A percentile compares a stretch with the other conserved stretches of the same genome.
Evolutionary conservation across 805 yeast species (phyloP).

Genomic region (Hanseniaspora lindneri): DNA sequence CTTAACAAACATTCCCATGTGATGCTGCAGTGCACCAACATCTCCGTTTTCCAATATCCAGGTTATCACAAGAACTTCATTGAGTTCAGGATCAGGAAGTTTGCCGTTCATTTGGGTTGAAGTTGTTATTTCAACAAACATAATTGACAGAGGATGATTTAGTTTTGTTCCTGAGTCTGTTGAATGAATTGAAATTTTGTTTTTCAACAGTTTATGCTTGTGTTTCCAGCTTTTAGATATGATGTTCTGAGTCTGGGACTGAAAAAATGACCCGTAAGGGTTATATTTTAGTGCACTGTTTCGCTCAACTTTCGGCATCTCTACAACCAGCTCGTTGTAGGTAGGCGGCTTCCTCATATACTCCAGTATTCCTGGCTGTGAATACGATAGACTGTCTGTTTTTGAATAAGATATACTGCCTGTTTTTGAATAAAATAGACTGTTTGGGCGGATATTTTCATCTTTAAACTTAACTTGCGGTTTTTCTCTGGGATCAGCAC

Average conservation of each 20-base stretch:
- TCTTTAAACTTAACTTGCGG: slow-evolving; percentile 20
- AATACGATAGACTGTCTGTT: too few relatives aligned
- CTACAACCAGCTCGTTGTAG: slow-evolving; percentile 32
- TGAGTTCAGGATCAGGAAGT: neutral
- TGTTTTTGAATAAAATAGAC: too few relatives aligned
- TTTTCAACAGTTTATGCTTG: slow-evolving; percentile 2
- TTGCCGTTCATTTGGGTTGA: neutral
- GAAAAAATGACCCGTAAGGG: slow-evolving; percentile 7
- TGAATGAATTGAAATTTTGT: neutral
- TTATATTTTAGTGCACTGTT: neutral
- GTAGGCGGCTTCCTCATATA: slow-evolving; percentile 42
- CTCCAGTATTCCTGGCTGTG: slow-evolving; percentile 37
- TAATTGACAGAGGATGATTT: slow-evolving; percentile 3
- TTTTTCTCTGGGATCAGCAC: neutral
- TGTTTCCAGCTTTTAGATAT: slow-evolving; percentile 10
- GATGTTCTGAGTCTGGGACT: slow-evolving; percentile 9
- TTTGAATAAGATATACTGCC: too few relatives aligned
- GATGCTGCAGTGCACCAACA: slow-evolving; percentile 2
- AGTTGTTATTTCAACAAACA: slow-evolving; percentile 3
- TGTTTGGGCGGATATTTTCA: too few relatives aligned
- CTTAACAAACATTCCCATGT: slow-evolving; percentile 6
- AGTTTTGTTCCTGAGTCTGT: neutral
- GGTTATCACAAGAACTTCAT: neutral
- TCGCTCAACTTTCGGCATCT: too few relatives aligned
- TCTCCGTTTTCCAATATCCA: slow-evolving; percentile 10